Evolutionary conservation across 495 filamentous ascomycete genomes (phyloP), one percentile per base, ranked within the genome.

Genomic region (Penicillium taxi): DNA sequence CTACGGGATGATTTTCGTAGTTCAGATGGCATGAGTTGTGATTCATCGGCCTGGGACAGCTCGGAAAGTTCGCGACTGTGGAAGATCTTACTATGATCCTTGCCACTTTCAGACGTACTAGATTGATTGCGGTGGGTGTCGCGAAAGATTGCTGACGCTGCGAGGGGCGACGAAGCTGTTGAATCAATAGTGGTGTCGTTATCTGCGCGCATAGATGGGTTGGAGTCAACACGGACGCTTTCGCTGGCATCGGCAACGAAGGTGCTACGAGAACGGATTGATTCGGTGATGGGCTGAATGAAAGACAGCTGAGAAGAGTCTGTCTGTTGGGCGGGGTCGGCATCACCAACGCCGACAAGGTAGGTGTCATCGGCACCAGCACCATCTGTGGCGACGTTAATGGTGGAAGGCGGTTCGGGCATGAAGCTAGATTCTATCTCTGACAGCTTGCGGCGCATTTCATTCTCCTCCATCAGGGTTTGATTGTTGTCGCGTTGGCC

Each of bases 351-450:
- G 1, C 63, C 67, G 22, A 69, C 56, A 22, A 69, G 26, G 29
- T 63, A 70, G 3, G 67, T 69, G 51, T 69, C 64, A 26, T 69
- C 64, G 8, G 46, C 55, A 19, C 65, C 64, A 8, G 44, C 30
- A 19, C 56, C 51, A 9, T 42, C 31, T 16, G 48, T 33, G 23
- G 57, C 56, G 32, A 66, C 48, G 23, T 69, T 59, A 18, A 70
- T 64, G 1, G 66, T 67, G 1, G 71, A 75, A 2, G 68, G 54
- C n/a, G n/a, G n/a, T 18, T 71, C 68, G 0, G 70, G 71, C 25
- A 88, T 35, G 45, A 94, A 93, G 51, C 84, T 93, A 6, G 86
- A 93, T 55, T 95, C 88, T 41, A 91, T 75, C 52, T 94, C 87
- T 65, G 84, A 80, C 39, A 94, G 53, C 54, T 84, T 81, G 37